Conservation (phyloP, 176 grass and related monocot genomes). For the Paspalum notatum region DNA sequence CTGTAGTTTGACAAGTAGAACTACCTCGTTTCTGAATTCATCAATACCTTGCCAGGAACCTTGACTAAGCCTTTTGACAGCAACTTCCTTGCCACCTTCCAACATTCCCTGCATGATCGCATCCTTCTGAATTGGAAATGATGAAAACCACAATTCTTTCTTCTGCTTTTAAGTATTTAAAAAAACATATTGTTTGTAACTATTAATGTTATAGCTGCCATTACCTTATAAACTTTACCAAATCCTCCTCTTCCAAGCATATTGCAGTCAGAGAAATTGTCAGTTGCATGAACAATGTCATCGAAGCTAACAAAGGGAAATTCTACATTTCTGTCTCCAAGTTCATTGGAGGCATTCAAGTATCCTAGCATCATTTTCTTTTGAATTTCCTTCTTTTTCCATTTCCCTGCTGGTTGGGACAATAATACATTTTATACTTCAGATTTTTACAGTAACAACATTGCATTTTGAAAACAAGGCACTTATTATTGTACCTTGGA, state of each 20-base stretch:
- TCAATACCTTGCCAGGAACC: slow-evolving; percentile 47
- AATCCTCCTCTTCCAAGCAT: slow-evolving; percentile 52
- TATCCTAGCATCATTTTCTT: not conserved
- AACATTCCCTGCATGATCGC: slow-evolving; percentile 36
- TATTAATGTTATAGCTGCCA: not conserved
- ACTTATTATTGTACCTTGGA: slow-evolving; percentile 26
- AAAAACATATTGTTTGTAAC: not conserved
- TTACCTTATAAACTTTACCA: slow-evolving; percentile 58
- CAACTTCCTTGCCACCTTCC: slow-evolving; percentile 41
- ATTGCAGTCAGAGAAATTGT: slow-evolving; percentile 42
- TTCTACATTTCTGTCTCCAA: not conserved
- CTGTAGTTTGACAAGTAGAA: slow-evolving; percentile 36
- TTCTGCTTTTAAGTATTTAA: not conserved
- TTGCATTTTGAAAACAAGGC: not conserved
- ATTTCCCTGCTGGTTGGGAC: not conserved
- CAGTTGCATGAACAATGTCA: slow-evolving; percentile 34
- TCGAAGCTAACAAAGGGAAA: slow-evolving; percentile 37
- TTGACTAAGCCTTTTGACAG: slow-evolving; percentile 52
- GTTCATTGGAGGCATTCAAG: not conserved
- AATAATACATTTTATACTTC: not conserved
- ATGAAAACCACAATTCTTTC: not conserved
- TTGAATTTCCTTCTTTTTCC: not conserved
- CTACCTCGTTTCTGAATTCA: slow-evolving; percentile 51
- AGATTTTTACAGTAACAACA: not conserved
- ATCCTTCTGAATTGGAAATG: not conserved